phyloP scores from a whole-genome alignment of 192 early-diverging fungal genomes.

The Umbelopsis sp. region DNA sequence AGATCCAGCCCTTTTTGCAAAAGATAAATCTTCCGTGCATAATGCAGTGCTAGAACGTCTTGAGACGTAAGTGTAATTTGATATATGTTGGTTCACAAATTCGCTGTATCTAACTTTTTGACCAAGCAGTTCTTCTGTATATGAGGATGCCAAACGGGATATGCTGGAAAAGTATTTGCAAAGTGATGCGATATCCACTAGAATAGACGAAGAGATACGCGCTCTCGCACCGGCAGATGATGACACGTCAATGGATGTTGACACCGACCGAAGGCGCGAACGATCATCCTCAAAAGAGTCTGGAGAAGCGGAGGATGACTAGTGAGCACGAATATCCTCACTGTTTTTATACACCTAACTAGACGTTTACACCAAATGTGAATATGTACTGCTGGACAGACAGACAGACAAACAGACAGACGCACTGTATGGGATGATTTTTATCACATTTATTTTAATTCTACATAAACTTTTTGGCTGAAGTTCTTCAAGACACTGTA shows the following conservation, averaged over 20 bases:
- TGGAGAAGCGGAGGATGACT: conserved; percentile 1
- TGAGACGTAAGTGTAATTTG: not conserved
- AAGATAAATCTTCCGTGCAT: conserved; percentile 9
- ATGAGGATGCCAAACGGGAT: not conserved
- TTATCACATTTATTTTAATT: not conserved
- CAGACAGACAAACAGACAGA: not conserved
- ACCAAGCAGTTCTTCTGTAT: not conserved
- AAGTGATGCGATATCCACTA: not conserved
- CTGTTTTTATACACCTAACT: not conserved
- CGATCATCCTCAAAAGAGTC: conserved; percentile 1
- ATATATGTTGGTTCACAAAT: not conserved
- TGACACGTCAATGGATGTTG: not conserved
- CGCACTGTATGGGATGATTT: not conserved
- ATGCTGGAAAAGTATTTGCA: conserved; percentile 5
- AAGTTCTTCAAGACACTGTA: too few species aligned
- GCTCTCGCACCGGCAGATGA: not conserved
- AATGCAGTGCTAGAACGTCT: conserved; percentile 1
- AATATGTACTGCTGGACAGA: conserved; percentile 13
- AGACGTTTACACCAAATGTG: not conserved
- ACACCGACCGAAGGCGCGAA: not conserved
- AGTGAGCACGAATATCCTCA: not conserved
- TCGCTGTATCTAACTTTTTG: not conserved
- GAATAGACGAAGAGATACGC: conserved; percentile 16
- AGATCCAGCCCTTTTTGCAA: not conserved
- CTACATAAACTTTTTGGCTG: too few species aligned